Evolutionary conservation across 2,329 filamentous ascomycete genomes (phyloP).

Genomic region (Pestalotiopsis sp.): DNA sequence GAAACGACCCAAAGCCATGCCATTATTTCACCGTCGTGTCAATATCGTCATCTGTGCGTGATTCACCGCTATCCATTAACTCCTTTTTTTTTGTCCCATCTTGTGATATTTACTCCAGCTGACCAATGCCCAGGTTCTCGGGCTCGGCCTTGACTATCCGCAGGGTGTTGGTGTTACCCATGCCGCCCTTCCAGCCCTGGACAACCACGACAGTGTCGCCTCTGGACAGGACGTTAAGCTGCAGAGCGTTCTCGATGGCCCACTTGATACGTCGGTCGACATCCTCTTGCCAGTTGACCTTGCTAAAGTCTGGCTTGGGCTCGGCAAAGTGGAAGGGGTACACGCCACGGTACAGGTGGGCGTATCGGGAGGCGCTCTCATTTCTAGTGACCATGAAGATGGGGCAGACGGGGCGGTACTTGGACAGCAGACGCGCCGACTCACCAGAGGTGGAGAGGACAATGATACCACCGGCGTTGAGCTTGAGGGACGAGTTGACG

Average conservation of each 20-base stretch:
- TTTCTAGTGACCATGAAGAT: slow-evolving; percentile 99
- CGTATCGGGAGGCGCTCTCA: slow-evolving; percentile 81
- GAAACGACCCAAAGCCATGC: slow-evolving; percentile 3
- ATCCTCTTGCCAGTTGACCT: slow-evolving; percentile 97
- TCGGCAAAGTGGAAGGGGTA: slow-evolving; percentile 97
- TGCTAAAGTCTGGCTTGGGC: slow-evolving; percentile 90
- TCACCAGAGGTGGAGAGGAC: slow-evolving; percentile 95
- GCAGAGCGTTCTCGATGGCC: slow-evolving; percentile 86
- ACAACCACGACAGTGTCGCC: slow-evolving; percentile 81
- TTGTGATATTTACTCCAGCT: slow-evolving; percentile 32
- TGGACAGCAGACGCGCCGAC: slow-evolving; percentile 93
- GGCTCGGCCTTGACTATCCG: slow-evolving; percentile 65
- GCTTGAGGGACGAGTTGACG: slow-evolving; percentile 91
- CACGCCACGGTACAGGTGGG: slow-evolving; percentile 94
- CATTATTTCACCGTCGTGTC: slow-evolving; percentile 9
- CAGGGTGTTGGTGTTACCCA: slow-evolving; percentile 88
- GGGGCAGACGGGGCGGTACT: slow-evolving; percentile 97
- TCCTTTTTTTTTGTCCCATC: neutral
- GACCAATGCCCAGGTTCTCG: slow-evolving; percentile 59
- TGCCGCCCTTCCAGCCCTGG: slow-evolving; percentile 89
- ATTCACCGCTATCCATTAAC: slow-evolving; percentile 2
- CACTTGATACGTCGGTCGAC: slow-evolving; percentile 97
- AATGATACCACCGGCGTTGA: slow-evolving; percentile 95
- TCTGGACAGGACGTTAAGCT: slow-evolving; percentile 74
- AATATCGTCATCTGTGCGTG: slow-evolving; percentile 9